phyloP scores from a whole-genome alignment of 371 early-diverging fungal species.

The Mucor sp. region DNA sequence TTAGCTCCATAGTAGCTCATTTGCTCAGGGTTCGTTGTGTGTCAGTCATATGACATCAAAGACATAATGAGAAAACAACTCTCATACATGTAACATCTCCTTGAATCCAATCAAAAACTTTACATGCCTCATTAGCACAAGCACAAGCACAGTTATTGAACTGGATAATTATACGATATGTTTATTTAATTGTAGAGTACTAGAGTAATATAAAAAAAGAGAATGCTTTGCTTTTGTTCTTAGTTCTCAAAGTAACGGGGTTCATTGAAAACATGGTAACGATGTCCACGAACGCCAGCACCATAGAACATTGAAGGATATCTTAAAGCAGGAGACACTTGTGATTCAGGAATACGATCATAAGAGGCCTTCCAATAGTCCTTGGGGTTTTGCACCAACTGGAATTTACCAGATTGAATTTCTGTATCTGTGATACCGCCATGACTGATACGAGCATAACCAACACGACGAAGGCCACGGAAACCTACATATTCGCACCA shows the following conservation, averaged over 20 bases:
- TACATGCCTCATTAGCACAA: neutral
- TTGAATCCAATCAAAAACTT: neutral
- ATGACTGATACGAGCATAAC: constrained; percentile 79
- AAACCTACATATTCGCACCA: constrained; percentile 88
- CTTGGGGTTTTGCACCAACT: constrained; percentile 57
- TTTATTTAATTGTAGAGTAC: neutral
- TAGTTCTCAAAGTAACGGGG: constrained; percentile 65
- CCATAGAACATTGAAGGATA: constrained; percentile 76
- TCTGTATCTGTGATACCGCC: constrained; percentile 86
- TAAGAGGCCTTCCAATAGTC: constrained; percentile 63
- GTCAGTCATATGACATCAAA: no score
- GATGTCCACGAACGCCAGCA: constrained; percentile 72
- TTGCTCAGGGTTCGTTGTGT: no score
- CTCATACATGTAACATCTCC: neutral
- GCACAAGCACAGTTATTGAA: no score
- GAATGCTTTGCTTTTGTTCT: neutral
- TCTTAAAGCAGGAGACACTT: constrained; percentile 56
- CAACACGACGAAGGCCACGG: constrained; percentile 75
- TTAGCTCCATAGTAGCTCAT: neutral
- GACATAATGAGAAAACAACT: neutral
- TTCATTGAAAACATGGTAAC: constrained; percentile 79
- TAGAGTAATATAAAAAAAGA: neutral
- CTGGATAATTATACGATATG: neutral
- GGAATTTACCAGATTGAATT: constrained; percentile 84
- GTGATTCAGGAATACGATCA: constrained; percentile 52